Evolutionary conservation across 108 stramenopile species (phyloP), one percentile per base, ranked within the genome.

Genomic region (Cyclotella distinguenda): DNA sequence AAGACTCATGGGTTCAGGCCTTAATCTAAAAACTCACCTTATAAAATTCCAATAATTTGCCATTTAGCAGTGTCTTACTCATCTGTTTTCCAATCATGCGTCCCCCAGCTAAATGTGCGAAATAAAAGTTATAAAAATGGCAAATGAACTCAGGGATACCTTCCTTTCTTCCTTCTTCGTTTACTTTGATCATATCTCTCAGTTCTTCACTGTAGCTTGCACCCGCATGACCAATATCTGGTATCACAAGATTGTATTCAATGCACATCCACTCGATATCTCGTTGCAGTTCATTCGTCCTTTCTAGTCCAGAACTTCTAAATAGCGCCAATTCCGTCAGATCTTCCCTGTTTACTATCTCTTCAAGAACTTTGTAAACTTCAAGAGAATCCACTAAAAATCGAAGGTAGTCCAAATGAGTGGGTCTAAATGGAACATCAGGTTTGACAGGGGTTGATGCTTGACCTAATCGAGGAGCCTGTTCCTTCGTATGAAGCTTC

Each of bases 51-150:
- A 96, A 79, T 31, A 84, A 84, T 49, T 84, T 82, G 25, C 80
- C 85, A 31, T 91, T 90, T 46, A 96, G 64, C 50, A 95, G 60
- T 58, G 83, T 51, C 8, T 86, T 78, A 28, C 80, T 78, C 89
- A 97, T 95, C 68, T 90, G 84, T 56, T 89, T 88, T 4, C 96
- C 96, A 65, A 97, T 97, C 93, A 97, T 95, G 39, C 89, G 61
- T 5, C 95, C 93, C 18, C 93, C 95, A 31, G 92, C 95, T 11
- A 91, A 85, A 54, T 96, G 95, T 6, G 96, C 96, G 74, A 96
- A 96, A 66, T 95, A 95, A 75, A 84, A 91, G 74, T 96, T 96
- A 80, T 95, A 96, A 73, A 82, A 96, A 74, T 96, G 96, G 46
- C 94, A 95, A 73, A 96, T 85, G 61, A 96, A 93, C 65, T 84